Evolutionary conservation across 805 yeast species (phyloP), one percentile per base, ranked within the genome.

Genomic region (Kazachstania taianensis): DNA sequence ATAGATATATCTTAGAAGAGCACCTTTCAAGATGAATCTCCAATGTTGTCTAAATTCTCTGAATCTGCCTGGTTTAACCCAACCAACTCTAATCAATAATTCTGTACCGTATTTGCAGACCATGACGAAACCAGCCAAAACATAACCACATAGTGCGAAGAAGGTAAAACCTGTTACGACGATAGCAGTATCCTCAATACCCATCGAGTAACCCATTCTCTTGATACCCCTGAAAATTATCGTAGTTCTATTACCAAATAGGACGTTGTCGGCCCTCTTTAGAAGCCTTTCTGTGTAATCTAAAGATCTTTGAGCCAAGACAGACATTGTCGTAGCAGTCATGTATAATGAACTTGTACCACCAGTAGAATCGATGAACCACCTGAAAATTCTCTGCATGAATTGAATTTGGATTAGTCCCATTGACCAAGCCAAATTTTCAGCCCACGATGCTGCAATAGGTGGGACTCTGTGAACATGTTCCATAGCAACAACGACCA

Each of bases 341-440:
- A 82, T 62, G 51, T 78, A 75, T 28, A 79, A 66, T 5, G 81
- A 62, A 22, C 96, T 95, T 1, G 70, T 61, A 28, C 96, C 96
- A 33, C 96, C 96, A 1, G 96, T 86, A 20, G 92, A 62, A 55
- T 82, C 86, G 30, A 82, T 73, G 48, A 78, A 82, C 94, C 94
- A 82, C 48, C 89, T 66, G 57, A 82, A 79, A 42, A 82, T 78
- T 41, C 74, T 64, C 60, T 87, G 95, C 94, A 87, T 82, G 55
- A 86, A 87, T 2, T 53, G 50, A 28, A 81, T 72, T 54, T 79
- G 67, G 47, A 87, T 83, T 41, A 87, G 67, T 2, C 96, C 96
- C 81, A 87, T 82, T 2, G 95, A 83, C 96, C 96, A 87, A 20
- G 85, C 86, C 51, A 87, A 66, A 53, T 87, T 86, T 57, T 83